Percentiles rank a stretch among this genome's conserved stretches.
These are phyloP conservation scores for Polytrichum formosum DNA, from an alignment of 225 moss, liverwort and hornwort species.

Conservation along the genomic window DNA sequence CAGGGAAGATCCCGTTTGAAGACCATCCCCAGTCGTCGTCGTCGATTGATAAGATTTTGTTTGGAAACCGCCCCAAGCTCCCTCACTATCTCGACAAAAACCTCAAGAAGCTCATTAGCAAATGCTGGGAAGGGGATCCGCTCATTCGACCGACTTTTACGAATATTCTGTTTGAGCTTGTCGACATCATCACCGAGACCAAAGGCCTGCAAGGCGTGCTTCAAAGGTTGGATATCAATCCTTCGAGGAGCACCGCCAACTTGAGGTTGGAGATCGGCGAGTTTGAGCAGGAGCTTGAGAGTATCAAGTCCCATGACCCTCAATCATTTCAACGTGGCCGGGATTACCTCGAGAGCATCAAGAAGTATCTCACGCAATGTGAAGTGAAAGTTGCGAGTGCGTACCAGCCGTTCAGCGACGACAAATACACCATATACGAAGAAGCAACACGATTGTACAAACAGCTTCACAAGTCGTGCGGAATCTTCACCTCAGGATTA, in stretches of 20 bases:
- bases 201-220: neutral
- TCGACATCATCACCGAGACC: neutral
- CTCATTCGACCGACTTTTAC: slow-evolving; percentile 3
- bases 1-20: neutral
- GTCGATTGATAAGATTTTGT: slow-evolving; percentile 3
- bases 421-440: neutral
- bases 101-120: neutral
- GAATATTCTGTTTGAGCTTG: slow-evolving; percentile 1
- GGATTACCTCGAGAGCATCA: neutral
- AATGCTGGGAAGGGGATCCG: slow-evolving; percentile 10
- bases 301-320: neutral
- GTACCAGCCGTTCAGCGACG: neutral
- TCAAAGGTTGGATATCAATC: neutral
- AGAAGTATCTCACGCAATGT: neutral
- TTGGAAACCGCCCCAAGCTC: slow-evolving; percentile 1
- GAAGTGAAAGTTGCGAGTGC: neutral
- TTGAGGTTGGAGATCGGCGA: slow-evolving; percentile 8
- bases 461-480: slow-evolving; percentile 3
- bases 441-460: slow-evolving; percentile 4
- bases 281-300: slow-evolving; percentile 4
- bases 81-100: neutral
- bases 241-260: neutral
- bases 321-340: neutral
- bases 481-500: neutral
- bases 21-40: neutral